Percentiles rank a stretch among this genome's conserved stretches.
phyloP scores from a whole-genome alignment of 495 filamentous ascomycete genomes.

The Aspergillus sclerotioniger region DNA sequence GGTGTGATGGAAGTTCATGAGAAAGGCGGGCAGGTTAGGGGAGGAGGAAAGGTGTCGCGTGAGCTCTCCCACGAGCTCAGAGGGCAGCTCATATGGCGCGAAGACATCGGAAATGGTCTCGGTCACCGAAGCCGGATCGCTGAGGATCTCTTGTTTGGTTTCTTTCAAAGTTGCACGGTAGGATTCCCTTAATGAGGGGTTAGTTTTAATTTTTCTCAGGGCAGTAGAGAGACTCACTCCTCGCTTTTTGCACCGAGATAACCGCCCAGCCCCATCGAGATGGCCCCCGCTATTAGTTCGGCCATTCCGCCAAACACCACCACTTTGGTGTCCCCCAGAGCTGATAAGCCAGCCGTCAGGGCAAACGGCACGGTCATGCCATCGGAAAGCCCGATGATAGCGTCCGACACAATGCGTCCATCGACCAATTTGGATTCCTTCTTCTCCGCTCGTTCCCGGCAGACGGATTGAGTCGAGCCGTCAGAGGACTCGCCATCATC shows the following conservation, averaged over 20 bases:
- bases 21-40: conserved; percentile 50
- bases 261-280: conserved; percentile 59
- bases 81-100: conserved; percentile 53
- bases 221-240: conserved; percentile 40
- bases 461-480: conserved; percentile 13
- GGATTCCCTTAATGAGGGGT: conserved; percentile 40
- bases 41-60: conserved; percentile 47
- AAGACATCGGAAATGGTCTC: conserved; percentile 51
- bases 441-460: conserved; percentile 10
- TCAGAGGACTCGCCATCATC: conserved; percentile 19
- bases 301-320: conserved; percentile 59
- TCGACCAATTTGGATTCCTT: conserved; percentile 35
- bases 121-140: conserved; percentile 35
- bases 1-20: conserved; percentile 59
- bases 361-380: conserved; percentile 62
- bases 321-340: conserved; percentile 52
- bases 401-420: conserved; percentile 55
- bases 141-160: conserved; percentile 41
- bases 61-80: conserved; percentile 42
- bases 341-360: conserved; percentile 55
- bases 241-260: conserved; percentile 70
- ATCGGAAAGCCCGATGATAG: conserved; percentile 60
- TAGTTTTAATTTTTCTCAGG: background rate
- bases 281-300: conserved; percentile 57
- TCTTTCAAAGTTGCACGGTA: conserved; percentile 50